Base-by-base conservation (phyloP, 768 basidiomycete species). In the Collybiopsis luxurians region DNA sequence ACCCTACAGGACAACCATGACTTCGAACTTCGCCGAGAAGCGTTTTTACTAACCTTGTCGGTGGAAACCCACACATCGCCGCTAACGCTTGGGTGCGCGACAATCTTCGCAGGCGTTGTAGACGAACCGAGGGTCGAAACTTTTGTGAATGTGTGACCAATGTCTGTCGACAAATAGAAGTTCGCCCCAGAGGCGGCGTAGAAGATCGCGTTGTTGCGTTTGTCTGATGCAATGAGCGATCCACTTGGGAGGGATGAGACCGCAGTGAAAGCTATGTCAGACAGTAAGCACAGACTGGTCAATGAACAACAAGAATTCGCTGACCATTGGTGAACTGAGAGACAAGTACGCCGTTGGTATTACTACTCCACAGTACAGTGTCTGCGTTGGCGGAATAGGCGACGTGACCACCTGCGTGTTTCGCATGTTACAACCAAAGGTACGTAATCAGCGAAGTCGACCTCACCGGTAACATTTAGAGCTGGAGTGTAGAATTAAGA, bases 1-100 rank as follows among this genome's bases (percentile, higher is more conserved):
- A 28, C 75, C 75, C 59, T 45, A 21, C 4, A 36, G 24, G 31
- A 4, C 3, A 38, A 9, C 4, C 23, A 55, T 31, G 19, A 26
- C 23, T 38, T 15, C 3, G 13, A n/a, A 5, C 19, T 55, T 13
- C 4, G 1, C 4, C n/a, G n/a, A 34, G n/a, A 47, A n/a, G 6
- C 27, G 19, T 6, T 24, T 23, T 12, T 3, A n/a, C 10, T 27
- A 28, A 44, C 54, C 39, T 68, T 74, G 65, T 83, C 81, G 2
- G 84, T 80, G 1, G 83, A 83, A 1, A 86, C 82, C 83, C 84
- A 87, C 30, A 87, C 71, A 63, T 87, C 84, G 9, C 84, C 84
- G 3, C 79, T 78, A 3, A 79, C 72, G 53, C 66, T 70, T 15
- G 80, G 80, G 65, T 85, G 73, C 26, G 83, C 84, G 24, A 79